Evolutionary conservation across 2,329 filamentous ascomycete genomes (phyloP).

Genomic region (Phyllosticta citriasiana): DNA sequence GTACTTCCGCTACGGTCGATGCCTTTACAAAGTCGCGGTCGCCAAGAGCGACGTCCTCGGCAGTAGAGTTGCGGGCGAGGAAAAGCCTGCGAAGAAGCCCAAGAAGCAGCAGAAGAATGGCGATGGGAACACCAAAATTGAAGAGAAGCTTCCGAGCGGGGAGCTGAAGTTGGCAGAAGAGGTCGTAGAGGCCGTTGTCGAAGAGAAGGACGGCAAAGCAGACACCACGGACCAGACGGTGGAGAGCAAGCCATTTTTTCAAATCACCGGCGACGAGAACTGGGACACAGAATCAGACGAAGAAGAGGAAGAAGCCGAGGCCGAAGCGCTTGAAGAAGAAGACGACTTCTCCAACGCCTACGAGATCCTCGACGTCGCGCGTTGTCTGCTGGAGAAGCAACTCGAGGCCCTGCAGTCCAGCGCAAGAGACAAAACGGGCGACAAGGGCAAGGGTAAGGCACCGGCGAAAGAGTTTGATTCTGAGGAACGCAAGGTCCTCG

Average conservation of each 20-base stretch:
- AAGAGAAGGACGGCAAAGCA: conserved; percentile 34
- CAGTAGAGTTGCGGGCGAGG: conserved; percentile 57
- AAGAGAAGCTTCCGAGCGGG: conserved; percentile 22
- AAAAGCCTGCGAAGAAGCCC: conserved; percentile 37
- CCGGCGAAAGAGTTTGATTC: conserved; percentile 19
- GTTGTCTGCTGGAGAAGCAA: conserved; percentile 49
- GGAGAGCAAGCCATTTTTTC: conserved; percentile 70
- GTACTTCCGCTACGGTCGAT: conserved; percentile 87
- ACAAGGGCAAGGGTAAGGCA: conserved; percentile 39
- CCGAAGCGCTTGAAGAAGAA: conserved; percentile 41
- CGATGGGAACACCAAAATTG: conserved; percentile 26
- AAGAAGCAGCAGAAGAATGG: conserved; percentile 32
- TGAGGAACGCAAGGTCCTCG: conserved; percentile 55
- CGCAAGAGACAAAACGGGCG: conserved; percentile 25
- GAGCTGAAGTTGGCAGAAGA: conserved; percentile 35
- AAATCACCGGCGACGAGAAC: conserved; percentile 90
- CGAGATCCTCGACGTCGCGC: conserved; percentile 53
- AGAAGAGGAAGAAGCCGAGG: conserved; percentile 44
- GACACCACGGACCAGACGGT: conserved; percentile 29
- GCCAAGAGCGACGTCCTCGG: conserved; percentile 91
- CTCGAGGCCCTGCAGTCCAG: conserved; percentile 33
- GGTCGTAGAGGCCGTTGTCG: conserved; percentile 28
- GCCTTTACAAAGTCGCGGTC: conserved; percentile 87
- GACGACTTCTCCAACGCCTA: conserved; percentile 56
- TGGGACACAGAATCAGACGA: conserved; percentile 70